A percentile compares a stretch with the other conserved stretches of the same genome.
These are phyloP conservation scores for Acer campestre DNA, from an alignment of 345 rosid species.

Conservation along the genomic window DNA sequence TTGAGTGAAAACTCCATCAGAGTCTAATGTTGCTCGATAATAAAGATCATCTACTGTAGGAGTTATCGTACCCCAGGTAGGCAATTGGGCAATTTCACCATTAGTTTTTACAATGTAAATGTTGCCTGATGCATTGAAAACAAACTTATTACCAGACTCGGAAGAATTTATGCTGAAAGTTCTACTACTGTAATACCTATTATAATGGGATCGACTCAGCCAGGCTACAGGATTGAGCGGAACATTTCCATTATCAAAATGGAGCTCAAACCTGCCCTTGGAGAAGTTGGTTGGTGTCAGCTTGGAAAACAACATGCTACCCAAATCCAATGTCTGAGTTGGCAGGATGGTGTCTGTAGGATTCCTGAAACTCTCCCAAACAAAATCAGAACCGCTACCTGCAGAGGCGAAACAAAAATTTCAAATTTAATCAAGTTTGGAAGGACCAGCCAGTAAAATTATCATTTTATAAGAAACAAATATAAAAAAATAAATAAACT, in stretches of 20 bases:
- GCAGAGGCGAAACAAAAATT: no score
- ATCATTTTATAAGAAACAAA: no score
- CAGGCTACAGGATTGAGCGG: slow-evolving; percentile 21
- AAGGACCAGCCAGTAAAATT: no score
- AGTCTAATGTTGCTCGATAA: slow-evolving; percentile 30
- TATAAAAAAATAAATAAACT: no score
- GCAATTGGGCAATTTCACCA: slow-evolving; percentile 2
- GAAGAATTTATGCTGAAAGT: slow-evolving; percentile 6
- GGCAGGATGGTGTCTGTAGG: slow-evolving; percentile 48
- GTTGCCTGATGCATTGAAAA: slow-evolving; percentile 25
- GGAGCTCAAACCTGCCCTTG: slow-evolving; percentile 35
- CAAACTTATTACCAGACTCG: slow-evolving; percentile 11
- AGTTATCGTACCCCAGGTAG: neutral
- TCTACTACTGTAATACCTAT: slow-evolving; percentile 16
- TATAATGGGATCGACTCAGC: slow-evolving; percentile 16
- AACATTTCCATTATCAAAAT: slow-evolving; percentile 23
- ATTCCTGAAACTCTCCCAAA: slow-evolving; percentile 45
- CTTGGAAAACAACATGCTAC: slow-evolving; percentile 14
- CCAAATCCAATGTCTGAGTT: slow-evolving; percentile 28
- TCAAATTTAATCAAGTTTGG: no score
- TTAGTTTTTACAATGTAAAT: neutral
- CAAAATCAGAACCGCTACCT: neutral
- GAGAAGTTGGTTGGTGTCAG: slow-evolving; percentile 13
- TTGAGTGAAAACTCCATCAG: slow-evolving; percentile 26
- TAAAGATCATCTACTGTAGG: slow-evolving; percentile 5